Evolutionary conservation across 2,329 filamentous ascomycete genomes (phyloP), one percentile per base, ranked within the genome.

Genomic region (Fusarium phyllophilum): DNA sequence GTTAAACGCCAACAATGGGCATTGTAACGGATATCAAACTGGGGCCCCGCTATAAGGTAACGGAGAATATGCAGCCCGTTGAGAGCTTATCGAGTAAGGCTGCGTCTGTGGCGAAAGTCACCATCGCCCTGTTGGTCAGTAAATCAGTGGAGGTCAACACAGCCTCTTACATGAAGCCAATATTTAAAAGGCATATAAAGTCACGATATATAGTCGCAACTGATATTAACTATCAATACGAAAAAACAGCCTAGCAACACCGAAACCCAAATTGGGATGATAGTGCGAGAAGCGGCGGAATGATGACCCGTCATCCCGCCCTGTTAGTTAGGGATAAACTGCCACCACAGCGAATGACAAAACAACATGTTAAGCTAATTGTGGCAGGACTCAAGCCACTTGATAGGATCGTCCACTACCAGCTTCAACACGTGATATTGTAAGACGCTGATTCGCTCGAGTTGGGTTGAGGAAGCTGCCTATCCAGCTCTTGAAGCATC

Each of bases 231-330:
- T 6, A 12, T 15, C 12, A 54, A 26, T 34, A 24, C 3, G 9
- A 18, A 34, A 45, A 45, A 33, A 57, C n/a, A 17, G 38, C 22
- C 54, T 49, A 49, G 39, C n/a, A 49, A 24, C 33, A 51, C 52
- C 48, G 45, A 58, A 42, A 39, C 49, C 39, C 31, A 48, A 69
- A 68, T 24, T 64, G 73, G 75, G 68, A 77, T 70, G 49, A 75
- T 67, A 54, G 36, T 48, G 72, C 72, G 73, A 78, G 74, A 64
- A 36, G 62, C 80, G 79, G 79, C 61, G 66, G 66, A 80, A 80
- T 78, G 72, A 80, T 81, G 77, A 75, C 74, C 79, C 80, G 80
- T 63, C 54, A 69, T 55, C 42, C 54, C 61, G 57, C 58, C 60
- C 44, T 48, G 56, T 46, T 51, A 56, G 58, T 44, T 54, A 56